A percentile compares a stretch with the other conserved stretches of the same genome.
Evolutionary conservation across 257 asterid species (phyloP).

Genomic region (Solanum acaule): DNA sequence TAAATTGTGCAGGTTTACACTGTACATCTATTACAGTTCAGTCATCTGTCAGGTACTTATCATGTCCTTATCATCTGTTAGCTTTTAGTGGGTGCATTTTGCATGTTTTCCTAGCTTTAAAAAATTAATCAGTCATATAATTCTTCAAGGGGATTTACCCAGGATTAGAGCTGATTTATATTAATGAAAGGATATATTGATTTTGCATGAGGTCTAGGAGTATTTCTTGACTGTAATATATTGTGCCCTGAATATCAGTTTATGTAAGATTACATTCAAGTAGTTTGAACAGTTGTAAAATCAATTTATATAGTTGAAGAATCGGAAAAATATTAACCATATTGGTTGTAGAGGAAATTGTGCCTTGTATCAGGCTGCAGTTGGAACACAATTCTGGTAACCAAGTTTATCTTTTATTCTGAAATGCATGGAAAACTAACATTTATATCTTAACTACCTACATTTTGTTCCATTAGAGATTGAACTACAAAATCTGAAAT

Average conservation of each 20-base stretch:
- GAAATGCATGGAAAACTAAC: background rate
- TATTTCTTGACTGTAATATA: background rate
- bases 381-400: background rate
- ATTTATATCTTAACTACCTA: background rate
- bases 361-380: background rate
- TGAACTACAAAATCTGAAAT: background rate
- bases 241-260: background rate
- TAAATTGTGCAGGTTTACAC: constrained; percentile 36
- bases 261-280: background rate
- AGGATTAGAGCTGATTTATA: background rate
- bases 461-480: background rate
- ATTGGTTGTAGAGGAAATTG: background rate
- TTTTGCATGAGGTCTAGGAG: background rate
- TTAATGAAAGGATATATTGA: background rate
- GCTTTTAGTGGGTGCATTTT: background rate
- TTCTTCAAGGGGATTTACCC: background rate
- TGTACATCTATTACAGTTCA: constrained; percentile 39
- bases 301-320: background rate
- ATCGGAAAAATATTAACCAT: background rate
- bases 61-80: background rate
- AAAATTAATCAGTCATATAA: background rate
- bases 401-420: background rate
- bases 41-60: constrained; percentile 47
- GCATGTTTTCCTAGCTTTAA: background rate
- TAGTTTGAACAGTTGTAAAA: background rate